Evolutionary conservation across 2,329 filamentous ascomycete species (phyloP).

Genomic region (Albifimbria verrucaria): DNA sequence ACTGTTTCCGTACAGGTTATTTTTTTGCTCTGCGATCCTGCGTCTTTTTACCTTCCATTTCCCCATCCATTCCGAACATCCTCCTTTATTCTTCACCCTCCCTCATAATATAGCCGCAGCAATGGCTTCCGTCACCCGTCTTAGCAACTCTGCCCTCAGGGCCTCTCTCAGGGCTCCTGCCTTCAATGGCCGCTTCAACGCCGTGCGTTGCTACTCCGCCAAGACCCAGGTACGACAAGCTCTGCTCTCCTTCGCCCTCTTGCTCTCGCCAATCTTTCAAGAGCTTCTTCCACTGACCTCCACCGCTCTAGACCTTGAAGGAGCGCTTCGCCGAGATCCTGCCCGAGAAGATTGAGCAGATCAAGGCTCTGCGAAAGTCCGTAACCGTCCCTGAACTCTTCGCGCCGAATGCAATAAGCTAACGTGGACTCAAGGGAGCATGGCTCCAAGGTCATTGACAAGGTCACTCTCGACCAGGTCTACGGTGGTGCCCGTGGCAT

Average conservation of each 20-base stretch:
- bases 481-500: constrained; percentile 99
- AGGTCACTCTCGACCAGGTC: constrained; percentile 98
- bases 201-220: constrained; percentile 85
- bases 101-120: constrained; percentile 11
- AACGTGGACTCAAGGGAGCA: constrained; percentile 63
- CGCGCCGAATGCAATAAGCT: constrained; percentile 9
- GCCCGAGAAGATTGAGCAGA: constrained; percentile 96
- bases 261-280: constrained; percentile 2
- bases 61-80: constrained; percentile 29
- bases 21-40: constrained; percentile 23
- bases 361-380: constrained; percentile 97
- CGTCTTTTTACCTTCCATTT: constrained; percentile 31
- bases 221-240: constrained; percentile 76
- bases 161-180: constrained; percentile 66
- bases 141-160: constrained; percentile 79
- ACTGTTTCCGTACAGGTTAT: not conserved
- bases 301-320: constrained; percentile 73
- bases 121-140: constrained; percentile 83
- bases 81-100: constrained; percentile 20
- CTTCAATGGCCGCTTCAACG: constrained; percentile 73
- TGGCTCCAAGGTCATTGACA: constrained; percentile 91
- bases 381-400: constrained; percentile 28
- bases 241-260: constrained; percentile 1
- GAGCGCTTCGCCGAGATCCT: constrained; percentile 96
- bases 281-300: constrained; percentile 9